Conservation (phyloP, 768 basidiomycete genomes). For the Lenzites betulinus region DNA sequence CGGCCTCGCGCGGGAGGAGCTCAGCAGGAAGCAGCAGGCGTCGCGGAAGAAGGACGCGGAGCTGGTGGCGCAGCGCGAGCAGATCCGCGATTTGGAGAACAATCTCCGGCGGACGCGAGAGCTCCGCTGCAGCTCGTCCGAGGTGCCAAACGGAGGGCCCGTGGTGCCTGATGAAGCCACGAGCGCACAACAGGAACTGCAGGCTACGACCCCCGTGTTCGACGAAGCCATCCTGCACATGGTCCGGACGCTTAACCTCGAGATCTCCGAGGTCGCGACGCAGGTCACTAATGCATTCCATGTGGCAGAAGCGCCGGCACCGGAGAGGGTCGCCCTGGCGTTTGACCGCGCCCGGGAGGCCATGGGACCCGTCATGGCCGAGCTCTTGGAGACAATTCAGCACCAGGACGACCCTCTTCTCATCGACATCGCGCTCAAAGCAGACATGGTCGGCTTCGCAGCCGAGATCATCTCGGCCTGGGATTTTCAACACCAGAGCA, state of each 20-base stretch:
- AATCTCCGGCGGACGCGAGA: slow-evolving; percentile 7
- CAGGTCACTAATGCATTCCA: slow-evolving; percentile 21
- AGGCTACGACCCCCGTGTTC: not conserved
- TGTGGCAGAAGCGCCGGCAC: slow-evolving; percentile 10
- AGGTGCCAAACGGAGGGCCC: not conserved
- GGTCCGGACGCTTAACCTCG: slow-evolving; percentile 23
- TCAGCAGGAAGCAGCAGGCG: slow-evolving; percentile 9
- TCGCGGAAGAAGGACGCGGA: slow-evolving; percentile 13
- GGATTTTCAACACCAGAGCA: slow-evolving; percentile 26
- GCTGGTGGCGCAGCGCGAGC: slow-evolving; percentile 18
- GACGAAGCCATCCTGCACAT: slow-evolving; percentile 22
- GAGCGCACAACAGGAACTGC: not conserved
- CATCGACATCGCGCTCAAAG: slow-evolving; percentile 26
- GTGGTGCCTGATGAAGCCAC: not conserved
- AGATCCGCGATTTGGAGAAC: slow-evolving; percentile 15
- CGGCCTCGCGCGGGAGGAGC: slow-evolving; percentile 15
- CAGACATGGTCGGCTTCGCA: slow-evolving; percentile 25
- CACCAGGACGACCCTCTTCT: slow-evolving; percentile 26
- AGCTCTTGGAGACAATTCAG: slow-evolving; percentile 22
- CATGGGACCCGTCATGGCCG: slow-evolving; percentile 25
- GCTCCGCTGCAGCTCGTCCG: not conserved
- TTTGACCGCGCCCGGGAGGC: slow-evolving; percentile 22
- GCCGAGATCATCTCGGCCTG: slow-evolving; percentile 23
- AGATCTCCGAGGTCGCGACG: slow-evolving; percentile 23
- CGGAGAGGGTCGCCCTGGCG: slow-evolving; percentile 4